phyloP scores from a whole-genome alignment of 2,329 filamentous ascomycete species.

The Lasiodiplodia theobromae region DNA sequence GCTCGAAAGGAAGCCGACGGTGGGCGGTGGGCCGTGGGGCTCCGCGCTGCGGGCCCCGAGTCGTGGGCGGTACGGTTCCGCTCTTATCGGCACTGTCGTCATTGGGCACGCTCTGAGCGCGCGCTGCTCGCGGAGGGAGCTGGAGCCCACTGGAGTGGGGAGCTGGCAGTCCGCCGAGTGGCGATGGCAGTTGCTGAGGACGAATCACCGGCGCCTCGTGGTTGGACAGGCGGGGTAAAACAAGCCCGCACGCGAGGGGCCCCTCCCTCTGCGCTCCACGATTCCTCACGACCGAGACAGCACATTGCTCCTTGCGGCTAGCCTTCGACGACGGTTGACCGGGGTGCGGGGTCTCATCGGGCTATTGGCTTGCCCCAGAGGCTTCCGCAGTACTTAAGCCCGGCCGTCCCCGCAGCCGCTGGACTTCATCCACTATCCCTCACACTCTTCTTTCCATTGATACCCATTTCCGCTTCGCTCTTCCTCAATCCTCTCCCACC shows the following conservation, averaged over 20 bases:
- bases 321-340: constrained; percentile 13
- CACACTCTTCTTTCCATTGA: constrained; percentile 32
- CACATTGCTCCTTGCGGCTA: constrained; percentile 18
- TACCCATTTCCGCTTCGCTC: constrained; percentile 35
- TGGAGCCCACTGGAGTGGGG: constrained; percentile 17
- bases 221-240: constrained; percentile 23
- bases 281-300: constrained; percentile 28
- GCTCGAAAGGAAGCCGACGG: constrained; percentile 47
- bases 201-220: neutral
- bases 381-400: constrained; percentile 13
- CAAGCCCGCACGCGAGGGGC: constrained; percentile 17
- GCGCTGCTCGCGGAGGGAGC: neutral
- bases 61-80: constrained; percentile 25
- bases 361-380: constrained; percentile 12
- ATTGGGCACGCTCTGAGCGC: constrained; percentile 7
- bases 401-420: constrained; percentile 20
- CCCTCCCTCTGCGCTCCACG: constrained; percentile 17
- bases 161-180: neutral
- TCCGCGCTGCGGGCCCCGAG: constrained; percentile 19
- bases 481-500: constrained; percentile 38
- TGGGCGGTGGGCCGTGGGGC: constrained; percentile 3
- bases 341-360: constrained; percentile 22
- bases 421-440: constrained; percentile 1
- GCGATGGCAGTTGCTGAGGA: neutral
- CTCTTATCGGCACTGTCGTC: constrained; percentile 22